Evolutionary conservation across 2,329 filamentous ascomycete genomes (phyloP).

Genomic region (Botrytis medusae): DNA sequence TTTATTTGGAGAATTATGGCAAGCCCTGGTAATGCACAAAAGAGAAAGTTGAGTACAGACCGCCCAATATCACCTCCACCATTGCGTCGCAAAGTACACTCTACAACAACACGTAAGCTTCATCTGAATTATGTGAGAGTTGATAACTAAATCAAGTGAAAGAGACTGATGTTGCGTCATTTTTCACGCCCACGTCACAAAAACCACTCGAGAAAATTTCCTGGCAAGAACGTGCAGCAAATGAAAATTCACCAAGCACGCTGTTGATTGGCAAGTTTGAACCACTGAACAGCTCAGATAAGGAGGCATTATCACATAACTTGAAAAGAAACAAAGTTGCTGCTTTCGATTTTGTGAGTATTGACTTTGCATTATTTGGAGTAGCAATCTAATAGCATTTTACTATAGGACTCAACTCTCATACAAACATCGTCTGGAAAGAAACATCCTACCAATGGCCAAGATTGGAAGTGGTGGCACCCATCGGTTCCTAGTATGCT

Average conservation of each 20-base stretch:
- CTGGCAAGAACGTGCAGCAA: slow-evolving; percentile 66
- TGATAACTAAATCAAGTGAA: slow-evolving; percentile 25
- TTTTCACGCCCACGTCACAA: slow-evolving; percentile 85
- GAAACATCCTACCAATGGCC: slow-evolving; percentile 66
- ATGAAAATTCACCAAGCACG: slow-evolving; percentile 51
- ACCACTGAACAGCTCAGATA: slow-evolving; percentile 43
- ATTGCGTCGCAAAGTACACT: slow-evolving; percentile 39
- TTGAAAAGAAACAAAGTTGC: slow-evolving; percentile 59
- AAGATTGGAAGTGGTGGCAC: slow-evolving; percentile 97
- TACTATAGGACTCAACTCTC: slow-evolving; percentile 75
- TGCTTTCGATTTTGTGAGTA: slow-evolving; percentile 64
- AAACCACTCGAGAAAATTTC: slow-evolving; percentile 74
- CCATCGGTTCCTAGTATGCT: slow-evolving; percentile 65
- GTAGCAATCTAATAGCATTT: background rate
- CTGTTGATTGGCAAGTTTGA: slow-evolving; percentile 75
- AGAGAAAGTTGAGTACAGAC: slow-evolving; percentile 35
- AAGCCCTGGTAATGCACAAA: slow-evolving; percentile 27
- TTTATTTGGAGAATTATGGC: slow-evolving; percentile 28
- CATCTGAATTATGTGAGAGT: background rate
- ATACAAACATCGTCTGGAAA: slow-evolving; percentile 80
- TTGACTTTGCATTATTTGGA: background rate
- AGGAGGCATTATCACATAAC: slow-evolving; percentile 14
- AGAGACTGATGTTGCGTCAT: slow-evolving; percentile 73
- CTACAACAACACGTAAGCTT: slow-evolving; percentile 40
- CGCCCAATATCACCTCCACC: slow-evolving; percentile 39